Percentiles rank a stretch among this genome's conserved stretches.
Conservation (phyloP, 2,329 filamentous ascomycete genomes). For the Aspergillus sergii region DNA sequence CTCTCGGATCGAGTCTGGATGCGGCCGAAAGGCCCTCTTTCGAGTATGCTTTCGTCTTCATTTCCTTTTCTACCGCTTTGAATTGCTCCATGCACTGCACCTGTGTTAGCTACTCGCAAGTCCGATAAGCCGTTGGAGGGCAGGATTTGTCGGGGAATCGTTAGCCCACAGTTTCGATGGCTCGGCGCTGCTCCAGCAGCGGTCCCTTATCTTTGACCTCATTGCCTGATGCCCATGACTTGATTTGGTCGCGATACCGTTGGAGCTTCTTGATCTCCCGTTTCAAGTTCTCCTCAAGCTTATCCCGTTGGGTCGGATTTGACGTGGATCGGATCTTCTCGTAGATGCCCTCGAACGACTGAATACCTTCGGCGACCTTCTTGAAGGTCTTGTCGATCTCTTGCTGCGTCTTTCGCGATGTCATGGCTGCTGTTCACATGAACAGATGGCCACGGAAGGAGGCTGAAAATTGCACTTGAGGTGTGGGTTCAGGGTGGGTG, state of each 20-base stretch:
- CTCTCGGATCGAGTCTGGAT: constrained; percentile 93
- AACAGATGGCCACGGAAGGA: constrained; percentile 23
- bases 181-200: constrained; percentile 86
- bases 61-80: constrained; percentile 99
- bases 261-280: constrained; percentile 99
- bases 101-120: constrained; percentile 28
- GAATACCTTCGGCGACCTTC: constrained; percentile 90
- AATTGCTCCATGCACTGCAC: constrained; percentile 84
- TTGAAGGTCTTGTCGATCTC: constrained; percentile 99
- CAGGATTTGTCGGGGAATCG: constrained; percentile 12
- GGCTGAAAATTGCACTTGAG: constrained; percentile 7
- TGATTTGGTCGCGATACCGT: constrained; percentile 95
- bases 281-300: constrained; percentile 96
- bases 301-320: constrained; percentile 95
- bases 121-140: constrained; percentile 10
- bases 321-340: constrained; percentile 94
- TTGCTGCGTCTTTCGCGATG: constrained; percentile 92
- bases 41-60: constrained; percentile 99
- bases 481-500: constrained; percentile 1
- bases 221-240: constrained; percentile 97
- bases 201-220: constrained; percentile 99
- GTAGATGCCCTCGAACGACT: constrained; percentile 91
- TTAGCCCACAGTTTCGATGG: constrained; percentile 84
- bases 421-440: constrained; percentile 62
- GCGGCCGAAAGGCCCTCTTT: constrained; percentile 94